A percentile compares a stretch with the other conserved stretches of the same genome.
Conservation (phyloP, 257 asterid species). For the Cynanchum wilfordii region DNA sequence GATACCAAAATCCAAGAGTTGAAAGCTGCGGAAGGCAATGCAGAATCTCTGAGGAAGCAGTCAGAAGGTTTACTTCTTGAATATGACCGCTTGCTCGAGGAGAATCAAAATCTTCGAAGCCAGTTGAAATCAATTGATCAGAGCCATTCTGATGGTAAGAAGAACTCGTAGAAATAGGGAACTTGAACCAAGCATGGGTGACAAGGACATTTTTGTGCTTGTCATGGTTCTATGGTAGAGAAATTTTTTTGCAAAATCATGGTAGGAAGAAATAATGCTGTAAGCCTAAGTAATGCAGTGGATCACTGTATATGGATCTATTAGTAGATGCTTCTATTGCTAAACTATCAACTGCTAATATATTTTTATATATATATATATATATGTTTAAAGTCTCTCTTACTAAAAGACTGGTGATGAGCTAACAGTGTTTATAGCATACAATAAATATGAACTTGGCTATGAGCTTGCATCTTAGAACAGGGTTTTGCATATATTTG, state of each 20-base stretch:
- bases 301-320: neutral
- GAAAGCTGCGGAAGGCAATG: constrained; percentile 27
- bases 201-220: neutral
- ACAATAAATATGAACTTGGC: neutral
- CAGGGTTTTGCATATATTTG: neutral
- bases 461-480: neutral
- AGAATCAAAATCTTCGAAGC: constrained; percentile 39
- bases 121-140: constrained; percentile 33
- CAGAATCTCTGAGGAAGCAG: constrained; percentile 36
- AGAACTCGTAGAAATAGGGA: constrained; percentile 15
- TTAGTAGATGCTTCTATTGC: neutral
- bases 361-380: neutral
- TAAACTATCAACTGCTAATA: neutral
- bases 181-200: neutral
- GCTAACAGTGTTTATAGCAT: no score
- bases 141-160: constrained; percentile 25
- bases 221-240: neutral
- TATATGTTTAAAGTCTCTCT: neutral
- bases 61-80: constrained; percentile 34
- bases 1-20: constrained; percentile 26
- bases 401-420: neutral
- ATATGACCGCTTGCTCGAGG: constrained; percentile 39
- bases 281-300: neutral
- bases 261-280: neutral
- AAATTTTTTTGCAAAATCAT: neutral